Percentiles rank a stretch among this genome's conserved stretches.
phyloP scores from a whole-genome alignment of 495 filamentous ascomycete species.

The Halenospora varia region DNA sequence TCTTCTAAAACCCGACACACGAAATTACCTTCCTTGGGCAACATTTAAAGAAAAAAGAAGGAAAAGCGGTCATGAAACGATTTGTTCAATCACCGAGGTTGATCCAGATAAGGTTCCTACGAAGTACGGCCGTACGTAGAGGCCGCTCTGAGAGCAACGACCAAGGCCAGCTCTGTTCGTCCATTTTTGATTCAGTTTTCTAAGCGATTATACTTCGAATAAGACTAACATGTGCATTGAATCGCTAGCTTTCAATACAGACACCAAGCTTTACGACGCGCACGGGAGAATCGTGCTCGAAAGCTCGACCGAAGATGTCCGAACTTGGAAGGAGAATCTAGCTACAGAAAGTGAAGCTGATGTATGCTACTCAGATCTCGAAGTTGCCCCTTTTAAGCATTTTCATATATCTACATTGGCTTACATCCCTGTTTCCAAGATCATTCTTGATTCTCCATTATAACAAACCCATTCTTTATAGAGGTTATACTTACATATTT shows the following conservation, averaged over 20 bases:
- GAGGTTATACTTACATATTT: neutral
- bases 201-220: neutral
- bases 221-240: neutral
- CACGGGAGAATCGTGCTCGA: neutral
- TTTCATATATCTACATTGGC: neutral
- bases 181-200: too few relatives aligned
- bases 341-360: neutral
- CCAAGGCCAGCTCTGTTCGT: neutral
- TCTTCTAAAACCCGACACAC: neutral
- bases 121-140: neutral
- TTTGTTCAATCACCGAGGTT: neutral
- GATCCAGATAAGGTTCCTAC: neutral
- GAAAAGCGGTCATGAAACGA: neutral
- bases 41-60: neutral
- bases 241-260: neutral
- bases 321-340: neutral
- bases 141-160: neutral
- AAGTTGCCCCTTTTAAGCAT: neutral
- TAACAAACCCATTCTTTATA: neutral
- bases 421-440: neutral
- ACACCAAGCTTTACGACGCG: neutral
- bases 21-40: neutral
- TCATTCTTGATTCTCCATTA: neutral
- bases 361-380: neutral
- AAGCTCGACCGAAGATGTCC: neutral